phyloP scores from a whole-genome alignment of 2,329 filamentous ascomycete species.

The Lithohypha guttulata region DNA sequence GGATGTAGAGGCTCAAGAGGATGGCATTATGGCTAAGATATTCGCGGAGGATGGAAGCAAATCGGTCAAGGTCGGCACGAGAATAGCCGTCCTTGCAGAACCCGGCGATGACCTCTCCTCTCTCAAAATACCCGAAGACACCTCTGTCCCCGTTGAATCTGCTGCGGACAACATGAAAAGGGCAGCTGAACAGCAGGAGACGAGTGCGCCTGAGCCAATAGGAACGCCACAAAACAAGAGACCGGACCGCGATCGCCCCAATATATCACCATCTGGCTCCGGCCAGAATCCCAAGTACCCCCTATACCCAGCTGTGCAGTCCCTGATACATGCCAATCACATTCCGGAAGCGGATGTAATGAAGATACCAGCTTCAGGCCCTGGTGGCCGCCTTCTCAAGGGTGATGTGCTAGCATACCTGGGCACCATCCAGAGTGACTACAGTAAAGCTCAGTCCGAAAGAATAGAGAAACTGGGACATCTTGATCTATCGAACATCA shows the following conservation, averaged over 20 bases:
- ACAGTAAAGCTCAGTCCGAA: conserved; percentile 59
- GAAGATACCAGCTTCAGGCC: conserved; percentile 79
- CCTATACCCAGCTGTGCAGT: conserved; percentile 64
- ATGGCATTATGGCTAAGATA: conserved; percentile 78
- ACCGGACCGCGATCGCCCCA: conserved; percentile 16
- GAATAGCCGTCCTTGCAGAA: conserved; percentile 77
- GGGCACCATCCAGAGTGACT: conserved; percentile 61
- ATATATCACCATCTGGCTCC: conserved; percentile 16
- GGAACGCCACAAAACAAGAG: conserved; percentile 17
- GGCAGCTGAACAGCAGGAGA: conserved; percentile 17
- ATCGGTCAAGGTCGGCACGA: conserved; percentile 62
- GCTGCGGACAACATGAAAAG: conserved; percentile 21
- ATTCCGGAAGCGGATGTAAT: conserved; percentile 63
- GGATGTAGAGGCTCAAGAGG: conserved; percentile 88
- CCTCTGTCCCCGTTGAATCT: conserved; percentile 26
- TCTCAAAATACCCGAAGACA: conserved; percentile 65
- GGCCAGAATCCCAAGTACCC: conserved; percentile 37
- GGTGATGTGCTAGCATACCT: conserved; percentile 88
- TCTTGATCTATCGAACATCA: conserved; percentile 92
- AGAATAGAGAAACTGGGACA: conserved; percentile 66
- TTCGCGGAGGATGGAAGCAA: conserved; percentile 60
- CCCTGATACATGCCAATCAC: conserved; percentile 68
- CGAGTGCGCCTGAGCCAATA: conserved; percentile 8
- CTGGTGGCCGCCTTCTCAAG: conserved; percentile 80
- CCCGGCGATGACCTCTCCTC: conserved; percentile 64